Evolutionary conservation across 495 filamentous ascomycete genomes (phyloP), one percentile per base, ranked within the genome.

Genomic region (Talaromyces nanjingensis): DNA sequence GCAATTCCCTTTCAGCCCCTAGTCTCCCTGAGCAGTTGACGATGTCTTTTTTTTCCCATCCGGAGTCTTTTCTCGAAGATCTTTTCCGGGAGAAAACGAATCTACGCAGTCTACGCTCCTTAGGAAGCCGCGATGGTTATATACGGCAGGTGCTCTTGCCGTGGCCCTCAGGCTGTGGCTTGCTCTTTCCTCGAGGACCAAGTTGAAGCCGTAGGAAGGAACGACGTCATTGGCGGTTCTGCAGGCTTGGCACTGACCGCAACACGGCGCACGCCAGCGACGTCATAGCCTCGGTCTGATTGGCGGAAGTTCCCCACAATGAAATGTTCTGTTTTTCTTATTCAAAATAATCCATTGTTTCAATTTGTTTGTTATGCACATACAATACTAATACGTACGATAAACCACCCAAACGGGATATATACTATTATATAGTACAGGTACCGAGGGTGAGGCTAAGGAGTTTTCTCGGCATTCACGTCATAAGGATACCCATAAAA

Each of bases 141-240:
- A 55, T 55, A 55, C 52, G 52, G 52, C 52, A 55, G 52, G 52
- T 11, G 52, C 52, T 25, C 52, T 55, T 55, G 27, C 52, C 52
- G 6, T 55, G 18, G 22, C 49, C 11, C 1, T 9, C 22, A 14
- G 18, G 18, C 22, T 55, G 52, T 55, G 52, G 52, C 52, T 55
- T 55, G 52, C 52, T 55, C 52, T 27, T 55, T 55, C 52, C 52
- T 55, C 42, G n/a, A 47, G 0, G 42, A 47, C 14, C 42, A 47
- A 18, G 42, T 49, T 20, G 45, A 49, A 49, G 45, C 45, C 45
- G 56, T 37, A 20, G 56, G 56, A 37, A 59, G 56, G 56, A 20
- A 59, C 56, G 56, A 59, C 56, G 56, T 59, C 56, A 59, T 37
- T 59, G 56, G 56, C 29, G 9, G 54, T 59, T 11, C 12, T 25